phyloP scores from a whole-genome alignment of 441 rosid genomes.

The Raphanus hybrid region DNA sequence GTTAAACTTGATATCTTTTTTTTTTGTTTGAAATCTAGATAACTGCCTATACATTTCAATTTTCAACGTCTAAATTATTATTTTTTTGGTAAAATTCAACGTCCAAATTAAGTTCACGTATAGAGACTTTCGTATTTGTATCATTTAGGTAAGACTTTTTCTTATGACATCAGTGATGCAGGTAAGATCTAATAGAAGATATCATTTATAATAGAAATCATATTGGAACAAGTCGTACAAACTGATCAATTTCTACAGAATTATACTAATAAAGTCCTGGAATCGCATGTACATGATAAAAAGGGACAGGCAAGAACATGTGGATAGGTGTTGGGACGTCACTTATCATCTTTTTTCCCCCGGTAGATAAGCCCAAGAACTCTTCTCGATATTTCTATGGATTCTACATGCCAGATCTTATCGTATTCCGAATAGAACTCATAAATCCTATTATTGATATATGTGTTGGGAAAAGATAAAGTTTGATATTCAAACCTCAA shows the following conservation, averaged over 20 bases:
- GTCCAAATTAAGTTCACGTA: slow-evolving; percentile 23
- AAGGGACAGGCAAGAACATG: slow-evolving; percentile 33
- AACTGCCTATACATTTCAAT: slow-evolving; percentile 11
- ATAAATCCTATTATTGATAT: neutral
- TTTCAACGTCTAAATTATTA: slow-evolving; percentile 2
- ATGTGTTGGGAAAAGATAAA: slow-evolving; percentile 30
- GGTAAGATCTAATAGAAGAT: slow-evolving; percentile 21
- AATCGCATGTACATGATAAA: slow-evolving; percentile 32
- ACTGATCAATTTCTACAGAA: neutral
- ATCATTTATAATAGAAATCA: neutral
- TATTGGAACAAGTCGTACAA: slow-evolving; percentile 14
- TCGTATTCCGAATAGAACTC: neutral
- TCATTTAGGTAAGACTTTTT: slow-evolving; percentile 5
- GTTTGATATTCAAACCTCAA: slow-evolving; percentile 13
- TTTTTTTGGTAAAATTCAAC: neutral
- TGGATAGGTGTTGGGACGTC: slow-evolving; percentile 36
- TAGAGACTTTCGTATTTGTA: slow-evolving; percentile 29
- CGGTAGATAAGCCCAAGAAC: neutral
- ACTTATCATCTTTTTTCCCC: slow-evolving; percentile 11
- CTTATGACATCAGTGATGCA: neutral
- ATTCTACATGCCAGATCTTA: neutral
- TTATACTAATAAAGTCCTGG: neutral
- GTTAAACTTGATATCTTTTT: too few species aligned
- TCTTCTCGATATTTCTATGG: neutral
- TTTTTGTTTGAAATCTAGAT: slow-evolving; percentile 16